Evolutionary conservation across 2,329 filamentous ascomycete genomes (phyloP), one percentile per base, ranked within the genome.

Genomic region (Xylaria sp.): DNA sequence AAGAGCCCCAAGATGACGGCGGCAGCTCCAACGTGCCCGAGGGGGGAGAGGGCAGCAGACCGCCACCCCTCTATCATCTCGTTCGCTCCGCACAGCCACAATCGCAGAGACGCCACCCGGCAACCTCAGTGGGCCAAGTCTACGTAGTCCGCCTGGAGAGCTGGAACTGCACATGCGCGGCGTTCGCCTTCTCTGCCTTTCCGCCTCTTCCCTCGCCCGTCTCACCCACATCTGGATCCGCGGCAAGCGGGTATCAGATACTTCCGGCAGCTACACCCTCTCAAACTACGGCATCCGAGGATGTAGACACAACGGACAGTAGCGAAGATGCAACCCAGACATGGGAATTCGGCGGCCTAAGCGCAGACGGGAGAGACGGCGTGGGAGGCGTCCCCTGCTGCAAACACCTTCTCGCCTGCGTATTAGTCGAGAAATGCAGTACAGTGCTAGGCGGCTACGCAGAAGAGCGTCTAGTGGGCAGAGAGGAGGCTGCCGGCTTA

Each of bases 151-250:
- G 88, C 9, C 82, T 93, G 1, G 69, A 75, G 1, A 86, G 89
- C 1, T 98, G 95, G 95, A 93, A 90, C 75, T 99, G 95, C 76
- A 91, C 87, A 1, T 99, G 95, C 78, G 90, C 93, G 3, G 88
- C 87, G 1, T 98, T 98, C 75, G 84, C 89, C 0, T 88, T 96
- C 64, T 81, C 88, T 19, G 85, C 89, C 2, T 93, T 93, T 68
- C 81, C 82, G 2, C 74, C 61, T 4, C 46, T 60, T 1, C 19
- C 58, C 10, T 51, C 55, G 13, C 31, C 52, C 5, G 2, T n/a
- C 11, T 35, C 35, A 2, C 25, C 21, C 2, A 15, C 25, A 4
- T 15, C 43, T 15, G 44, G 61, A 54, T n/a, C 27, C 53, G 27
- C 49, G 4, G 23, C 29, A 11, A 11, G 31, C 35, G 27, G 38